Conservation (phyloP, 2,329 filamentous ascomycete genomes). For the Pestalotiopsis sp. region DNA sequence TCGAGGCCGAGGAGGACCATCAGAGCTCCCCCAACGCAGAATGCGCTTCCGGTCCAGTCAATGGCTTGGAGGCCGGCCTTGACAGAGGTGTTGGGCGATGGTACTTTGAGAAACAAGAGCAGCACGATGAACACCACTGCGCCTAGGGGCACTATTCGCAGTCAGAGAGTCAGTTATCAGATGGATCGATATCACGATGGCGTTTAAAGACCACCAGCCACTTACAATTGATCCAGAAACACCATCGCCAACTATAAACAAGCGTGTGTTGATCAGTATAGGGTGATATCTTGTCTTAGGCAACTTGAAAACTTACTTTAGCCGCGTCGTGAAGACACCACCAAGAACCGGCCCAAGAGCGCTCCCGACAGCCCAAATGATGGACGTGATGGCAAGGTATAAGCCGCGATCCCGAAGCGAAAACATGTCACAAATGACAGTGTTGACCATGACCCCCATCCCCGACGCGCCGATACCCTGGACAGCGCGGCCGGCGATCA, state of each 20-base stretch:
- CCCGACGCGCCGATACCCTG: constrained; percentile 57
- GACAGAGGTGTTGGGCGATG: constrained; percentile 66
- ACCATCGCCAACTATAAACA: constrained; percentile 63
- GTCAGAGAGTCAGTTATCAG: too few species aligned
- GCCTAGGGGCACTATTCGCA: constrained; percentile 44
- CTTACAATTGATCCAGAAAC: constrained; percentile 54
- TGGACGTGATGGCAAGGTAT: constrained; percentile 66
- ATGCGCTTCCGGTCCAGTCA: constrained; percentile 62
- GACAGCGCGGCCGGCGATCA: constrained; percentile 50
- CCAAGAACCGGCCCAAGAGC: constrained; percentile 68
- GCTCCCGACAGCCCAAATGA: constrained; percentile 68
- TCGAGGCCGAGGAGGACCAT: constrained; percentile 74
- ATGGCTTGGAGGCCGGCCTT: constrained; percentile 62
- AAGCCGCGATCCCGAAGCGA: constrained; percentile 46
- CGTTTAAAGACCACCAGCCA: constrained; percentile 12
- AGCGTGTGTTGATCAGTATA: constrained; percentile 46
- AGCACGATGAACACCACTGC: constrained; percentile 60
- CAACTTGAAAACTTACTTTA: constrained; percentile 12
- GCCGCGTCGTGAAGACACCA: constrained; percentile 59
- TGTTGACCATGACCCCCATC: constrained; percentile 54
- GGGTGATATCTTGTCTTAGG: not conserved
- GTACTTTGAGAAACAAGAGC: constrained; percentile 65
- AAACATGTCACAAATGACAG: constrained; percentile 57
- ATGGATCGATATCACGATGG: not conserved
- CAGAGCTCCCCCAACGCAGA: constrained; percentile 65